A percentile compares a stretch with the other conserved stretches of the same genome.
phyloP scores from a whole-genome alignment of 805 yeast genomes.

The Cyberlindnera xylosilytica region DNA sequence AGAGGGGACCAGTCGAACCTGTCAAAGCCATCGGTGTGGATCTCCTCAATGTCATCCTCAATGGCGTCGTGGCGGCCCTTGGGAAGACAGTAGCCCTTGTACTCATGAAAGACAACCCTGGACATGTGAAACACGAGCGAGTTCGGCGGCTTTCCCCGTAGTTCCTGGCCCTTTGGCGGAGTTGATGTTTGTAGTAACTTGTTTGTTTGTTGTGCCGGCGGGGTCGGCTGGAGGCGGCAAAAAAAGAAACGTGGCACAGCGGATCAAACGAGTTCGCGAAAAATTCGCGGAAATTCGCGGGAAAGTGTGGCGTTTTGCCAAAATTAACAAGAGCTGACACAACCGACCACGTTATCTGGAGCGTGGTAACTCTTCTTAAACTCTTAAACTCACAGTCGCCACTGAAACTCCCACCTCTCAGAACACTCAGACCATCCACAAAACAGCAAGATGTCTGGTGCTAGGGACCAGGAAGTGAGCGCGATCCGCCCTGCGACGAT shows the following conservation, averaged over 20 bases:
- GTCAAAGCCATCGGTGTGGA: slow-evolving; percentile 39
- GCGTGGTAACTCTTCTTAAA: too few species aligned
- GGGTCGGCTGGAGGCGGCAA: too few species aligned
- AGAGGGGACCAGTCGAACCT: slow-evolving; percentile 33
- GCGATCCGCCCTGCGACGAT: slow-evolving; percentile 5
- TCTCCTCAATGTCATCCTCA: not conserved
- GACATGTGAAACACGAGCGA: too few species aligned
- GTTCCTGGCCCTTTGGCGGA: too few species aligned
- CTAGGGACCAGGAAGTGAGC: not conserved
- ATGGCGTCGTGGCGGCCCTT: slow-evolving; percentile 5
- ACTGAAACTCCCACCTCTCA: too few species aligned
- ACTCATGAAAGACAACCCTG: slow-evolving; percentile 18
- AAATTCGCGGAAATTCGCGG: too few species aligned
- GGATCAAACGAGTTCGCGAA: not conserved
- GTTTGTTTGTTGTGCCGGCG: too few species aligned
- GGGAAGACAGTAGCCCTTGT: slow-evolving; percentile 25
- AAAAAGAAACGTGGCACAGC: not conserved
- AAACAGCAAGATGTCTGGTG: not conserved
- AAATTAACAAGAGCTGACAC: not conserved
- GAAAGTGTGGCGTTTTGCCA: not conserved
- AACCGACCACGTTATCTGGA: not conserved
- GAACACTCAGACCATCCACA: not conserved
- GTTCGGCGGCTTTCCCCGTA: too few species aligned
- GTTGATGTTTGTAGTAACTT: too few species aligned
- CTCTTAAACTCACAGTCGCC: too few species aligned